Conservation (phyloP, 1,284 basidiomycete species). For the Papiliotrema flavescens region DNA sequence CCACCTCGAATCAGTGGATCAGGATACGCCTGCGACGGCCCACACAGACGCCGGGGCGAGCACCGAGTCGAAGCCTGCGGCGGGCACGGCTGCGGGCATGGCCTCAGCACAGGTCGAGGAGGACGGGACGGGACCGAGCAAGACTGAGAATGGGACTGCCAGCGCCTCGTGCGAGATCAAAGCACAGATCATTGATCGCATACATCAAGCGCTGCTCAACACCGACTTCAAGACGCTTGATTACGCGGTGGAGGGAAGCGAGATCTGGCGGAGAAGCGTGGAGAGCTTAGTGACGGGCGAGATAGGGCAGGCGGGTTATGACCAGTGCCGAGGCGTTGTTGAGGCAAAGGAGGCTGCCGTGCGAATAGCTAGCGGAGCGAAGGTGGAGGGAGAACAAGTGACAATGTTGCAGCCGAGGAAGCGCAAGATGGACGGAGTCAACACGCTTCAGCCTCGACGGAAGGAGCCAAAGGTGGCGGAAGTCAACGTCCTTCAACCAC, state of each 20-base stretch:
- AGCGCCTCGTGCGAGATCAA: too few species aligned
- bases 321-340: conserved; percentile 17
- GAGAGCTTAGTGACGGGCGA: conserved; percentile 34
- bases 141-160: too few species aligned
- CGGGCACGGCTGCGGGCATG: too few species aligned
- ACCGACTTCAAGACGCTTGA: conserved; percentile 71
- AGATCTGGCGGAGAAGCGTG: conserved; percentile 64
- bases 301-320: conserved; percentile 33
- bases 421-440: conserved; percentile 25
- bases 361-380: conserved; percentile 19
- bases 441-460: not conserved
- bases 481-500: not conserved
- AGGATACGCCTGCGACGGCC: not conserved
- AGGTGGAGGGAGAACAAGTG: conserved; percentile 30
- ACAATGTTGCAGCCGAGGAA: conserved; percentile 49
- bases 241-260: conserved; percentile 63
- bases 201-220: conserved; percentile 65
- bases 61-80: not conserved
- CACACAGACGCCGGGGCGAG: not conserved
- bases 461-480: not conserved
- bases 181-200: conserved; percentile 58
- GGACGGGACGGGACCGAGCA: too few species aligned
- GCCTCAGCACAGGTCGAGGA: too few species aligned
- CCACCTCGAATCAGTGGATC: conserved; percentile 51
- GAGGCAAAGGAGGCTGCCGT: conserved; percentile 15